Percentiles rank a stretch among this genome's conserved stretches.
Evolutionary conservation across 805 yeast species (phyloP).

Genomic region (Candida quercuum): DNA sequence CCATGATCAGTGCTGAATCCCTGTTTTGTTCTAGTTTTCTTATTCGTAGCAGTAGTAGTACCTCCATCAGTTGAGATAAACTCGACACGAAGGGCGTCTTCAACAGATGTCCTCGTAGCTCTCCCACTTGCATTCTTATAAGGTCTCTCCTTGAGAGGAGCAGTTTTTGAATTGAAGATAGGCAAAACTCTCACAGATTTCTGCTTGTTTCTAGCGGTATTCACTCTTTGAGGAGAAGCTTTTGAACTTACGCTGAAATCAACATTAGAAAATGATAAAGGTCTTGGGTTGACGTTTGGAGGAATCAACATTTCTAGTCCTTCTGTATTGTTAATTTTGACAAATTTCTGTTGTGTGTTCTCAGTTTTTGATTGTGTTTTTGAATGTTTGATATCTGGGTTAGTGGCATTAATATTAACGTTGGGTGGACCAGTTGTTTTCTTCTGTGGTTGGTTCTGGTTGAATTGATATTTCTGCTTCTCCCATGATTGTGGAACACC

Average conservation of each 20-base stretch:
- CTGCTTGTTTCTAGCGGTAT: background rate
- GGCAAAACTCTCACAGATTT: background rate
- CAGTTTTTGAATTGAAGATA: background rate
- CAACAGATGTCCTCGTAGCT: background rate
- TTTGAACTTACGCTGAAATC: background rate
- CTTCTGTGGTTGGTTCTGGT: background rate
- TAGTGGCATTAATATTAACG: background rate
- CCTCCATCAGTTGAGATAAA: background rate
- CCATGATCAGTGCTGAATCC: too few species aligned
- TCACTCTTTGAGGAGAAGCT: conserved; percentile 1
- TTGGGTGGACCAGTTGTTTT: too few species aligned
- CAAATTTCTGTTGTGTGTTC: too few species aligned
- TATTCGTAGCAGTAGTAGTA: background rate
- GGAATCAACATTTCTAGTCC: too few species aligned
- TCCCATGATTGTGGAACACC: conserved; percentile 9
- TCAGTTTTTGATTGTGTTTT: too few species aligned
- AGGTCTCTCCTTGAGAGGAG: background rate
- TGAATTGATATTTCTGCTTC: conserved; percentile 4
- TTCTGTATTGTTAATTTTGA: too few species aligned
- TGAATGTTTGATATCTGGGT: background rate
- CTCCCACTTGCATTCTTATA: background rate
- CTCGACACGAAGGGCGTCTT: background rate
- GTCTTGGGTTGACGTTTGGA: background rate
- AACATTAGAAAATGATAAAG: background rate
- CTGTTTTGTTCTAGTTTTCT: too few species aligned